Conservation (phyloP, 2,329 filamentous ascomycete genomes). For the Hymenoscyphus fructigenus region DNA sequence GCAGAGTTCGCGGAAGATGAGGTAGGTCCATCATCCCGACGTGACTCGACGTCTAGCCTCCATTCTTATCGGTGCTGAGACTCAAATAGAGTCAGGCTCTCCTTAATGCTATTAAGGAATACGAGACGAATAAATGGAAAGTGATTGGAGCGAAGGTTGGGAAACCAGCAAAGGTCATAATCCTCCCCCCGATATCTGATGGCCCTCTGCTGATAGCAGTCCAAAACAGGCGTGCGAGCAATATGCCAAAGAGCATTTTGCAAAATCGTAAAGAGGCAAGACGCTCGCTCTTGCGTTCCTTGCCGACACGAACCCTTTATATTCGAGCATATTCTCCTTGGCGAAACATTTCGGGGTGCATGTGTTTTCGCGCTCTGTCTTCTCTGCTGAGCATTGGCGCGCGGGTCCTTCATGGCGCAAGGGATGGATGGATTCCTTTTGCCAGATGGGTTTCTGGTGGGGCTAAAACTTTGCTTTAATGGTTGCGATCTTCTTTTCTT, state of each 20-base stretch:
- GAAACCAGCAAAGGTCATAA: conserved; percentile 85
- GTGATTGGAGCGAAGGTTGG: conserved; percentile 93
- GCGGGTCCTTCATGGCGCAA: conserved; percentile 6
- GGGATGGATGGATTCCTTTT: background rate
- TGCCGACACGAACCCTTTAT: background rate
- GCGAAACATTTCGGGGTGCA: conserved; percentile 6
- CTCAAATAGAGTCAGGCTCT: conserved; percentile 53
- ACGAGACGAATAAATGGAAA: conserved; percentile 99
- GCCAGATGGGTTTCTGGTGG: background rate
- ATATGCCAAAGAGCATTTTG: conserved; percentile 93
- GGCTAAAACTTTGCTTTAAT: background rate
- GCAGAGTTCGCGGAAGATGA: conserved; percentile 98
- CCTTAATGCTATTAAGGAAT: conserved; percentile 94
- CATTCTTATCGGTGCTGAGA: conserved; percentile 26
- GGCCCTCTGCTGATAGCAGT: background rate
- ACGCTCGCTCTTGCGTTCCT: background rate
- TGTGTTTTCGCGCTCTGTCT: background rate
- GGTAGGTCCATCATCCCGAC: conserved; percentile 49
- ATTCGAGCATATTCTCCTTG: conserved; percentile 3
- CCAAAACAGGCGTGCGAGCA: conserved; percentile 73
- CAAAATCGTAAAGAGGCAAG: conserved; percentile 24
- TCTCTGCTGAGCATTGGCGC: conserved; percentile 1
- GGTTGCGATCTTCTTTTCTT: background rate
- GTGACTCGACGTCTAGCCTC: conserved; percentile 11
- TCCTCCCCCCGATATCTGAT: conserved; percentile 10